A percentile compares a stretch with the other conserved stretches of the same genome.
Conservation (phyloP, 192 early-diverging fungal genomes). For the Chytriomyces sp. region DNA sequence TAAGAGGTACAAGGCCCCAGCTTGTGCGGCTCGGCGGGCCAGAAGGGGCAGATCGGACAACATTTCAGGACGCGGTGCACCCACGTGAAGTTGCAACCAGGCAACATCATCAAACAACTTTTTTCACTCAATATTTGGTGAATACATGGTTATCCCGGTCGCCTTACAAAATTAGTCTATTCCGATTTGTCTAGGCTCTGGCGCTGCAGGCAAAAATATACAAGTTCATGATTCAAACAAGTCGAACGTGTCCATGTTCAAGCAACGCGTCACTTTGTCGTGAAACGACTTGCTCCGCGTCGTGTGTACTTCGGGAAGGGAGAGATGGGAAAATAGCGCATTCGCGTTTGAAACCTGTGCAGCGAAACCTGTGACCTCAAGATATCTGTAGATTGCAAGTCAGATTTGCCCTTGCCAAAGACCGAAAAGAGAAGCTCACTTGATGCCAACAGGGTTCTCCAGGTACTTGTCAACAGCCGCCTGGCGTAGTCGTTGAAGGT, state of each 20-base stretch:
- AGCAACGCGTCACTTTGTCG: conserved; percentile 6
- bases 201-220: neutral
- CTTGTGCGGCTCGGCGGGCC: no score
- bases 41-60: neutral
- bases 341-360: neutral
- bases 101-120: neutral
- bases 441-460: conserved; percentile 16
- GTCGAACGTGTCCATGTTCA: conserved; percentile 15
- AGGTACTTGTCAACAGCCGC: conserved; percentile 15
- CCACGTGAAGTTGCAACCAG: neutral
- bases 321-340: conserved; percentile 10
- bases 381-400: neutral
- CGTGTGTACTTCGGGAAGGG: conserved; percentile 26
- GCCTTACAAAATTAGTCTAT: neutral
- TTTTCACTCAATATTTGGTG: conserved; percentile 47
- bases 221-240: neutral
- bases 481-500: neutral
- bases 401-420: neutral
- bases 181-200: neutral
- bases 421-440: neutral
- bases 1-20: no score
- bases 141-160: conserved; percentile 42
- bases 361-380: conserved; percentile 18
- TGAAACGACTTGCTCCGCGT: conserved; percentile 22
- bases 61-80: neutral